A percentile compares a stretch with the other conserved stretches of the same genome.
Evolutionary conservation across 1,284 basidiomycete genomes (phyloP).

Genomic region (Apiotrichum veenhuisii): DNA sequence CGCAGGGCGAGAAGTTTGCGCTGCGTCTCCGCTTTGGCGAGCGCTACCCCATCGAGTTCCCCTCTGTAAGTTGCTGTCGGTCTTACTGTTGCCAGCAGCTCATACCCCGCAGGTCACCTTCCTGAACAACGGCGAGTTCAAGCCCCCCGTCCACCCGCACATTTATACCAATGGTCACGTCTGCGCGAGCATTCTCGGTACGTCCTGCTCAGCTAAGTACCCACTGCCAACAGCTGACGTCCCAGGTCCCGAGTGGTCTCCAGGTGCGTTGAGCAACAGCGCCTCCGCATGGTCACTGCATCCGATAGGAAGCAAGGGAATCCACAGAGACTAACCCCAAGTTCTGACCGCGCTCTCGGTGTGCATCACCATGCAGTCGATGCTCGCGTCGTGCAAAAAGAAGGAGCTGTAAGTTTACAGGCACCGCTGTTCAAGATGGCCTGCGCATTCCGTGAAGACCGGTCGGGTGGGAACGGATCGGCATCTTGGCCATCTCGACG

Average conservation of each 20-base stretch:
- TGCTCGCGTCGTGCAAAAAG: constrained; percentile 50
- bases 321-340: constrained; percentile 3
- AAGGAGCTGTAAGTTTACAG: constrained; percentile 36
- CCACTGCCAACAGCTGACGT: neutral
- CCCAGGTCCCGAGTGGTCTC: constrained; percentile 45
- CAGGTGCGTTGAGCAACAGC: constrained; percentile 25
- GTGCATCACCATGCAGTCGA: constrained; percentile 51
- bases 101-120: constrained; percentile 46
- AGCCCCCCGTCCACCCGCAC: constrained; percentile 49
- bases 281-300: neutral
- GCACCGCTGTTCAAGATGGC: neutral
- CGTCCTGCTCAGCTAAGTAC: neutral
- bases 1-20: constrained; percentile 44
- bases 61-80: constrained; percentile 31
- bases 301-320: too few relatives aligned
- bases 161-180: constrained; percentile 50
- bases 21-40: constrained; percentile 40
- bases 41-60: constrained; percentile 48
- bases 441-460: too few relatives aligned
- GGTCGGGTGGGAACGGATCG: too few relatives aligned
- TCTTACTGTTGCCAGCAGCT: neutral
- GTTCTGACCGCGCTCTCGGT: constrained; percentile 48
- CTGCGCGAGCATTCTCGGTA: constrained; percentile 47
- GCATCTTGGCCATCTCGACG: too few relatives aligned
- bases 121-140: constrained; percentile 32